Evolutionary conservation across 2,329 filamentous ascomycete genomes (phyloP), one percentile per base, ranked within the genome.

Genomic region (Exutisphaerella laricina): DNA sequence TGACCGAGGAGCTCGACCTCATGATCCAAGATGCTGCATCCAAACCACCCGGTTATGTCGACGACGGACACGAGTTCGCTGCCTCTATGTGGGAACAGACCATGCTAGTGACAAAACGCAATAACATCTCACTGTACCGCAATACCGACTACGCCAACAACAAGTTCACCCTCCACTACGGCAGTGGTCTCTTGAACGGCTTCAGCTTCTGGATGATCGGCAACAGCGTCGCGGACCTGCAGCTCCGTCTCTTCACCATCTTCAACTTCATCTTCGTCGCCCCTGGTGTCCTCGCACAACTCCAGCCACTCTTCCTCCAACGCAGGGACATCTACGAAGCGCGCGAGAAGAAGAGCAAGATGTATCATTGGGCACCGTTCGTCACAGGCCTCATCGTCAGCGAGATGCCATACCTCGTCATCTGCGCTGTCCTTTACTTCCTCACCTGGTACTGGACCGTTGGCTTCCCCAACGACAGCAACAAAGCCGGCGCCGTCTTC

Each of bases 361-460:
- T 80, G 1, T 89, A 88, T 66, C 84, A 80, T 1, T 88, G 84
- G 84, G 71, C 77, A 49, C 79, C 75, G 0, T 88, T 88, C 63
- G 75, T 86, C 59, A 67, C 82, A 1, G 76, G 80, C 55, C 84
- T 85, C 54, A 76, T 88, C 46, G 44, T 84, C 3, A 80, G 83
- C 33, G 85, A 88, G 61, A 70, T 88, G 1, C 82, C 83, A 0
- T 88, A 74, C 63, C 71, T 78, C 25, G 68, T 78, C 16, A 43
- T 86, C 13, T 78, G 79, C 3, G 79, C 74, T 6, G 64, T 85
- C 13, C 45, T 73, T 2, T 77, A 77, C 62, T 57, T 49, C 41
- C 61, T 68, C 0, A 58, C 54, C 37, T 62, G 55, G 49, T 64
- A 64, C 56, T 64, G 51, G 43, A 61, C 59, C 1, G 55, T 55